These are phyloP conservation scores for Lachancea dasiensis DNA, from an alignment of 805 yeast species.

Conservation along the genomic window DNA sequence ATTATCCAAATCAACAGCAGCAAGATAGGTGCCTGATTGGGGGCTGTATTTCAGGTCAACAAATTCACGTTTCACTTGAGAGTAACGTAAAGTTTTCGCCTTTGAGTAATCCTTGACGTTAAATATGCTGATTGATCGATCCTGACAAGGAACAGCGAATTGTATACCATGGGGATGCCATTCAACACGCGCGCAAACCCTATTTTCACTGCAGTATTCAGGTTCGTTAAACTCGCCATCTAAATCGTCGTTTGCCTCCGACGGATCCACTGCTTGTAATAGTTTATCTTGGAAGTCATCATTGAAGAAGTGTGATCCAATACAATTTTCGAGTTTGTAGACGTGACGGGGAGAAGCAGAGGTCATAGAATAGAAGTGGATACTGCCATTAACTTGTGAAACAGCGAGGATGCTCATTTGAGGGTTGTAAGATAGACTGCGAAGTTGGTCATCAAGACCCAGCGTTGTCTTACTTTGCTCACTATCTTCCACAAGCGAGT, in stretches of 20 bases:
- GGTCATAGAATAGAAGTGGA: conserved; percentile 45
- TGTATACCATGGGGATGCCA: conserved; percentile 70
- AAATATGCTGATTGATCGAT: conserved; percentile 42
- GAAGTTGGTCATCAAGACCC: conserved; percentile 48
- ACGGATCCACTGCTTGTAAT: conserved; percentile 29
- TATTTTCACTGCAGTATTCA: conserved; percentile 33
- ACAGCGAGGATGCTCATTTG: conserved; percentile 52
- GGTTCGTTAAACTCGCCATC: conserved; percentile 29
- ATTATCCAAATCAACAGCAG: conserved; percentile 50
- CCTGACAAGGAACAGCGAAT: conserved; percentile 60
- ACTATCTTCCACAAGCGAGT: conserved; percentile 35
- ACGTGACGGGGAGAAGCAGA: conserved; percentile 50
- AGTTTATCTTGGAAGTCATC: conserved; percentile 24
- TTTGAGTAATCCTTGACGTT: conserved; percentile 25
- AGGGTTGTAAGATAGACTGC: conserved; percentile 50
- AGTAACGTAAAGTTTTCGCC: conserved; percentile 16
- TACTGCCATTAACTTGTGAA: conserved; percentile 53
- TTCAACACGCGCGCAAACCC: conserved; percentile 47
- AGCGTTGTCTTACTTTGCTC: conserved; percentile 26
- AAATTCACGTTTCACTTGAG: conserved; percentile 26
- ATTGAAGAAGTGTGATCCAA: conserved; percentile 30
- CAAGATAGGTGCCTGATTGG: conserved; percentile 48
- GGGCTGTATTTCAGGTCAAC: conserved; percentile 58
- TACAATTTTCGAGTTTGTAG: conserved; percentile 37
- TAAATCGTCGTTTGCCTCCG: conserved; percentile 37